Base-by-base conservation (phyloP, 441 rosid genomes). In the Manihot esculenta region DNA sequence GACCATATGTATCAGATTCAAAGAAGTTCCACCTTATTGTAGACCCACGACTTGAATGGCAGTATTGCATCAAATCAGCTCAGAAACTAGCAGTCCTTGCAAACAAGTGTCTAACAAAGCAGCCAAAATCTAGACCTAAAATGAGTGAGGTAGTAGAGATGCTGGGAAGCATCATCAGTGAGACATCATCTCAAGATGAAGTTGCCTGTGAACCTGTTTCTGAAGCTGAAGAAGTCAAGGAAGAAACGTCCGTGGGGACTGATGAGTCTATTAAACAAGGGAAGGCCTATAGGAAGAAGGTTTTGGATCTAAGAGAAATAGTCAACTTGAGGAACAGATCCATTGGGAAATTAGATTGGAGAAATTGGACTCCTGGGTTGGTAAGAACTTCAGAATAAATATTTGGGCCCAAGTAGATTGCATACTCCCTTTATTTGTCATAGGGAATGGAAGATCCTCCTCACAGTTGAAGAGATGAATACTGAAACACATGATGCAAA, bases 291-390 rank as follows among this genome's bases (percentile, higher is more conserved):
- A 45, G 81, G 74, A 90, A 84, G 82, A 94, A 84, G 74, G 92
- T 84, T 74, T 78, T 89, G 47, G 90, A 87, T 65, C 73, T 89
- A 12, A 86, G 83, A 78, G 99, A 89, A 49, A 85, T 82, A 24
- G 82, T 87, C 63, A 92, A 77, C 78, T 82, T 94, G 62, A 81
- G 93, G 70, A 92, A 92, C 84, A 89, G 85, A 82, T 89, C 99
- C 4, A 83, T 86, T 44, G 92, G 89, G 65, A 92, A 89, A 81
- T 78, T 94, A 66, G 98, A 92, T 74, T 94, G 97, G 99, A 89
- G 90, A 83, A 92, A 87, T 73, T 92, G 97, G 97, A 88, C 92
- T 4, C 99, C 96, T 0, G 97, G 95, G 45, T 69, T 84, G 75
- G 87, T 92, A 62, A 86, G 91, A 80, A 88, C 88, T 62, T 85